These are phyloP conservation scores for Taphrina pruni DNA, from an alignment of 1,139 yeast genomes.

Conservation along the genomic window DNA sequence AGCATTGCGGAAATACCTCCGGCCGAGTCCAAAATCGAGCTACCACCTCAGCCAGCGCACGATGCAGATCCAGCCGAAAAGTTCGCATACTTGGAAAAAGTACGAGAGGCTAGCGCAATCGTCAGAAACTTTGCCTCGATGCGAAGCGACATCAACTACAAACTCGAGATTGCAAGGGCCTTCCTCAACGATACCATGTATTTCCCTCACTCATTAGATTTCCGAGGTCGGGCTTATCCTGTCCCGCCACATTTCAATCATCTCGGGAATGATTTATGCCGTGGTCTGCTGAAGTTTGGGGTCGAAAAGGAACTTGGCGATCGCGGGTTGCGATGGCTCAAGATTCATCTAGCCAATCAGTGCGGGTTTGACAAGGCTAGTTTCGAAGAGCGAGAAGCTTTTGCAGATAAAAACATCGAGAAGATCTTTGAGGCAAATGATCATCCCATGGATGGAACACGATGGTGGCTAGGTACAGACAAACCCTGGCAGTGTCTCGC, in stretches of 20 bases:
- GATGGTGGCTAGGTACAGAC: slow-evolving; percentile 88
- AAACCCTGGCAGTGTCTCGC: slow-evolving; percentile 96
- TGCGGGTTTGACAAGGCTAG: slow-evolving; percentile 88
- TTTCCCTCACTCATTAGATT: slow-evolving; percentile 93
- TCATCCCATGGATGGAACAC: slow-evolving; percentile 65
- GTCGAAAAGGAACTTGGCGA: slow-evolving; percentile 79
- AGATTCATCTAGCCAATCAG: slow-evolving; percentile 85
- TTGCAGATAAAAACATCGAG: slow-evolving; percentile 70
- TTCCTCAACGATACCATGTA: slow-evolving; percentile 77
- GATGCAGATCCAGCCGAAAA: slow-evolving; percentile 71
- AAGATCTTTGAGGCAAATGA: slow-evolving; percentile 70
- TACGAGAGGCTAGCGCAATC: slow-evolving; percentile 64
- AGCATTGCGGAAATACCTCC: slow-evolving; percentile 80
- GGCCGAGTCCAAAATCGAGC: slow-evolving; percentile 56
- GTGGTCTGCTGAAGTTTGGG: slow-evolving; percentile 88
- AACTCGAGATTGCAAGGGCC: slow-evolving; percentile 92
- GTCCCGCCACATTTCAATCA: slow-evolving; percentile 80
- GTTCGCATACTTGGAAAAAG: slow-evolving; percentile 68
- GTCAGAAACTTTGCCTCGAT: slow-evolving; percentile 76
- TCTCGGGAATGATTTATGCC: slow-evolving; percentile 86
- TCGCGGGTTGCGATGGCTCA: slow-evolving; percentile 81
- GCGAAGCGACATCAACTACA: slow-evolving; percentile 92
- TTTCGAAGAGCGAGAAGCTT: slow-evolving; percentile 72
- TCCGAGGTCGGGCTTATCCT: slow-evolving; percentile 96
- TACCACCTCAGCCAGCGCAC: slow-evolving; percentile 70